A percentile compares a stretch with the other conserved stretches of the same genome.
phyloP scores from a whole-genome alignment of 2,329 filamentous ascomycete species.

The Endocalyx cinctus region DNA sequence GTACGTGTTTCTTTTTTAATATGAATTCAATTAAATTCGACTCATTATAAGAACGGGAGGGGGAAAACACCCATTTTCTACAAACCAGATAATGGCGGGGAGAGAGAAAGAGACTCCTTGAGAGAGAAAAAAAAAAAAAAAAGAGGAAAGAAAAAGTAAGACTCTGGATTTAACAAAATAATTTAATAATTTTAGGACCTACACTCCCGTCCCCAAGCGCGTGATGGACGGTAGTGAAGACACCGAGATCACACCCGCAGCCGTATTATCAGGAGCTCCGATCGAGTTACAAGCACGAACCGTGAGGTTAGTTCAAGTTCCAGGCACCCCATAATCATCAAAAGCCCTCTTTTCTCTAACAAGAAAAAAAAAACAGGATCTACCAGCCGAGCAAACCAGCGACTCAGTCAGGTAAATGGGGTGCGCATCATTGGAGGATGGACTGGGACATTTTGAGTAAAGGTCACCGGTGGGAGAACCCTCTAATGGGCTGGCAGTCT shows the following conservation, averaged over 20 bases:
- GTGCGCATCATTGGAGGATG: slow-evolving; percentile 86
- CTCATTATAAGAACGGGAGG: too few relatives aligned
- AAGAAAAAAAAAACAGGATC: slow-evolving; percentile 56
- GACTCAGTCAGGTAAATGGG: slow-evolving; percentile 89
- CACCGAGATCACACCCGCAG: slow-evolving; percentile 68
- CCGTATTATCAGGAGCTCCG: slow-evolving; percentile 85
- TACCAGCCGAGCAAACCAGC: slow-evolving; percentile 90
- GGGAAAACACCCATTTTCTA: too few relatives aligned
- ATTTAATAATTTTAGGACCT: slow-evolving; percentile 54
- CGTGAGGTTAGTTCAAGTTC: slow-evolving; percentile 68
- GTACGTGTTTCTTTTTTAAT: slow-evolving; percentile 50
- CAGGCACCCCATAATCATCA: too few relatives aligned
- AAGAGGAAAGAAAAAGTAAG: neutral
- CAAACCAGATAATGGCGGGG: too few relatives aligned
- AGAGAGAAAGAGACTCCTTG: neutral
- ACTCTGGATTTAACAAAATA: slow-evolving; percentile 4
- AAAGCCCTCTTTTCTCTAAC: too few relatives aligned
- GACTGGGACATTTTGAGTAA: slow-evolving; percentile 94
- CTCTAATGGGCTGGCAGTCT: slow-evolving; percentile 97
- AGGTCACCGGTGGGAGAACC: slow-evolving; percentile 97
- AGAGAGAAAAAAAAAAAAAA: neutral
- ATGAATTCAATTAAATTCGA: too few relatives aligned
- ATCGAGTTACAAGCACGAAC: slow-evolving; percentile 90
- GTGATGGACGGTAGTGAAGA: slow-evolving; percentile 90
- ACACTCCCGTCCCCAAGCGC: slow-evolving; percentile 83